These are phyloP conservation scores for Rhynchosporium secalis DNA, from an alignment of 2,329 filamentous ascomycete species.

Conservation along the genomic window DNA sequence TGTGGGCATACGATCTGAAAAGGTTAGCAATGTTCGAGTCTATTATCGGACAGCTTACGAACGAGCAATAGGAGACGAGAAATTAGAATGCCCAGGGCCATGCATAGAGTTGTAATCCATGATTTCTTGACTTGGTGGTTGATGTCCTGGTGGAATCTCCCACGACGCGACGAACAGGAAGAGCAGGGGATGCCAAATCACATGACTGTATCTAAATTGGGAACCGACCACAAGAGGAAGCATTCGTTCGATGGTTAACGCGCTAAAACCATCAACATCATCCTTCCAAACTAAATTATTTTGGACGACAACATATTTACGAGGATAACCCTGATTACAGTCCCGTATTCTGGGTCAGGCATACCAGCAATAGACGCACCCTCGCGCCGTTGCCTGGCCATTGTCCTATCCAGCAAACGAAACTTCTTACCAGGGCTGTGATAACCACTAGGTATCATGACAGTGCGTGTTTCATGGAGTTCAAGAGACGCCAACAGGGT, in stretches of 20 bases:
- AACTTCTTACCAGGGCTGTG: background rate
- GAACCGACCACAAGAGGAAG: background rate
- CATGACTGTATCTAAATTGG: background rate
- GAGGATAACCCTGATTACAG: background rate
- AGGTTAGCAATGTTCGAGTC: constrained; percentile 13
- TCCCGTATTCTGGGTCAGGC: background rate
- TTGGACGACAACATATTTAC: background rate
- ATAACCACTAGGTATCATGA: constrained; percentile 7
- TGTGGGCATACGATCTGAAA: constrained; percentile 71
- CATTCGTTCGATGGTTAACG: background rate
- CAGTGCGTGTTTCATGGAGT: constrained; percentile 2
- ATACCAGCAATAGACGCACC: background rate
- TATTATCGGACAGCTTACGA: constrained; percentile 26
- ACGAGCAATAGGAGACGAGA: constrained; percentile 43
- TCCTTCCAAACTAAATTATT: background rate
- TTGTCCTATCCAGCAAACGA: constrained; percentile 14
- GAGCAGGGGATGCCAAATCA: background rate
- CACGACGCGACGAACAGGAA: background rate
- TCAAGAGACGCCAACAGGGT: background rate
- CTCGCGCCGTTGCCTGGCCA: background rate
- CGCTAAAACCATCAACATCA: background rate
- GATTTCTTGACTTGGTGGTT: constrained; percentile 20
- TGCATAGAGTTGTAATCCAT: constrained; percentile 63
- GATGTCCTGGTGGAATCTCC: background rate
- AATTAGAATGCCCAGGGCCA: constrained; percentile 61